Evolutionary conservation across 805 yeast genomes (phyloP), one percentile per base, ranked within the genome.

Genomic region (Wickerhamomyces hampshirensis): DNA sequence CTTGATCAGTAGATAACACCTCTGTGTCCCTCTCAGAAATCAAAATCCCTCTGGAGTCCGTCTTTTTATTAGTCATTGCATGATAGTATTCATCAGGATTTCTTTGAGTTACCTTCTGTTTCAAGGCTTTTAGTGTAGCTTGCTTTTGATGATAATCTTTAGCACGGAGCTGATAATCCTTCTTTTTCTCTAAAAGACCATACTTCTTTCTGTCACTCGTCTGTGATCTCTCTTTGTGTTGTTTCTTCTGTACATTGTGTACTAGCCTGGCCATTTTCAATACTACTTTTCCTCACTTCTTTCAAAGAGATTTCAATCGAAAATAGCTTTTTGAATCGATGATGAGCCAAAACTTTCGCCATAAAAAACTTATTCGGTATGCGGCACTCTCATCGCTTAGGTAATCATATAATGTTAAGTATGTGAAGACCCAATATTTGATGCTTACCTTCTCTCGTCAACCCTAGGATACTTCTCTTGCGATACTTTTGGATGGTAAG

Each of bases 61-160:
- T 77, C 50, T 69, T 71, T 42, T 69, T 67, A 11, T 71, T 68
- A 23, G 80, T 75, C 98, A 93, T 93, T 15, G 87, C 93, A 74
- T 87, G 96, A 60, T 91, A 88, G 65, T 84, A 93, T 61, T 93
- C 98, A 70, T 93, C 98, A 12, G 94, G 95, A 57, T 93, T 93
- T 49, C 87, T 73, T 30, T 71, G 69, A 26, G 70, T 65, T 2
- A 84, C 94, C 56, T 87, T 91, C 28, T 69, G 68, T 47, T 84
- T 77, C 39, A 93, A 70, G 1, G 81, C 69, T 62, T 84, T 84
- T 35, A 93, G 44, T 6, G 75, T 68, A 18, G 69, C 71, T 48
- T 79, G 75, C 48, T 78, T 78, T 44, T 63, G 60, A 50, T 79
- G 84, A 48, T 59, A 78, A 48, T 79, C 81, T 39, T 63, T 67